phyloP scores from a whole-genome alignment of 176 grass and related monocot genomes.

The Aegilops sharonensis region DNA sequence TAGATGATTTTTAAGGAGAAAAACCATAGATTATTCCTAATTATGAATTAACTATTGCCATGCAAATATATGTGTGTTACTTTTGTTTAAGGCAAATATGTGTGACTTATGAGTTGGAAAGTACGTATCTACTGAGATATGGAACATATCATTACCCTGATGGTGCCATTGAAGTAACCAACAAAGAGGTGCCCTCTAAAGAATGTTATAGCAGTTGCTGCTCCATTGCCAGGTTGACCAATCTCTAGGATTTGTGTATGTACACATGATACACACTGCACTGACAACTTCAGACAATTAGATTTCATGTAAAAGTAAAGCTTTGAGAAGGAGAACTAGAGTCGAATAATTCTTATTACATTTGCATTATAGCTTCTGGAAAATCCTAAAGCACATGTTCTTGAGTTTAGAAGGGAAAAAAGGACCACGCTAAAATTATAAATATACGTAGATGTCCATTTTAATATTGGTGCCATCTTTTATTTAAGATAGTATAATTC shows the following conservation, averaged over 20 bases:
- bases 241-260: slow-evolving; percentile 97
- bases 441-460: neutral
- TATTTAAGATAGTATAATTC: neutral
- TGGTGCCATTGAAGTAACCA: slow-evolving; percentile 84
- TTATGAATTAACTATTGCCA: neutral
- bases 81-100: neutral
- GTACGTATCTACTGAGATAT: slow-evolving; percentile 13
- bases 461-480: neutral
- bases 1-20: neutral
- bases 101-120: slow-evolving; percentile 11
- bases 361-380: neutral
- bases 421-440: neutral
- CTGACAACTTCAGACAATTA: slow-evolving; percentile 46
- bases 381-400: slow-evolving; percentile 15
- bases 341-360: neutral
- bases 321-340: neutral
- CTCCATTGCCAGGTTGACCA: slow-evolving; percentile 59
- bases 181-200: slow-evolving; percentile 85
- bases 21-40: neutral
- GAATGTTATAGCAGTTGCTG: slow-evolving; percentile 84
- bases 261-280: slow-evolving; percentile 94
- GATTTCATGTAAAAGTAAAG: slow-evolving; percentile 22
- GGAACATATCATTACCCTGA: slow-evolving; percentile 64
- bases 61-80: neutral
- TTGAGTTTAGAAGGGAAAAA: neutral